These are phyloP conservation scores for Fusarium chuoi DNA, from an alignment of 2,329 filamentous ascomycete genomes.

Conservation along the genomic window DNA sequence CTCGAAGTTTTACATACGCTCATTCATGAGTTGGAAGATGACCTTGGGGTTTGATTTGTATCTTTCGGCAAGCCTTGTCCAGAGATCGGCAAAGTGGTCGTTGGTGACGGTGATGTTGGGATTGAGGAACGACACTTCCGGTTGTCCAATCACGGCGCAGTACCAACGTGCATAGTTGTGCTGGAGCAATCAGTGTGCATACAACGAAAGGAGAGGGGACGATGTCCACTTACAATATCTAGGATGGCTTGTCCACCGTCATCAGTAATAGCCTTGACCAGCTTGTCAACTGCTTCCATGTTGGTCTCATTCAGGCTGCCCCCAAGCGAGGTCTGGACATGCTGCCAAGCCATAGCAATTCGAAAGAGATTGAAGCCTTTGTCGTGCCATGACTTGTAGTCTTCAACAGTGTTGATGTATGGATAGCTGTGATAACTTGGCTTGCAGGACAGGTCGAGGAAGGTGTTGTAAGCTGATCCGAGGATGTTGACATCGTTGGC, in stretches of 20 bases:
- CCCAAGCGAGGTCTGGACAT: not conserved
- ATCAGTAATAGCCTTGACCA: not conserved
- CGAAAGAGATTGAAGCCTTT: constrained; percentile 1
- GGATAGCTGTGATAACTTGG: not conserved
- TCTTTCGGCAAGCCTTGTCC: not conserved
- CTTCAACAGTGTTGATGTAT: not conserved
- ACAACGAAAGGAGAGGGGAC: too few relatives aligned
- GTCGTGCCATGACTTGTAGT: not conserved
- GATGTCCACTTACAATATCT: not conserved
- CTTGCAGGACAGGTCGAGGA: not conserved
- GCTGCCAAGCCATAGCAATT: not conserved
- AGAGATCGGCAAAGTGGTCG: not conserved
- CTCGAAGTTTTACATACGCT: not conserved
- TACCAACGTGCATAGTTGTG: constrained; percentile 6
- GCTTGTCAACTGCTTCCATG: not conserved
- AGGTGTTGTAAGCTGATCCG: not conserved
- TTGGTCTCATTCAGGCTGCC: not conserved
- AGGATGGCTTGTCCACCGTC: not conserved
- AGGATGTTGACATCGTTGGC: constrained; percentile 6
- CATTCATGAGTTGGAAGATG: not conserved
- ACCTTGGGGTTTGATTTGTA: not conserved
- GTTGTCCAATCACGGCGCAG: not conserved
- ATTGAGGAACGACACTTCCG: not conserved
- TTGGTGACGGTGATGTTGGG: not conserved
- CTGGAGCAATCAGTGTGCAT: not conserved